Evolutionary conservation across 805 yeast species (phyloP), one percentile per base, ranked within the genome.

Genomic region (Suhomyces emberorum): DNA sequence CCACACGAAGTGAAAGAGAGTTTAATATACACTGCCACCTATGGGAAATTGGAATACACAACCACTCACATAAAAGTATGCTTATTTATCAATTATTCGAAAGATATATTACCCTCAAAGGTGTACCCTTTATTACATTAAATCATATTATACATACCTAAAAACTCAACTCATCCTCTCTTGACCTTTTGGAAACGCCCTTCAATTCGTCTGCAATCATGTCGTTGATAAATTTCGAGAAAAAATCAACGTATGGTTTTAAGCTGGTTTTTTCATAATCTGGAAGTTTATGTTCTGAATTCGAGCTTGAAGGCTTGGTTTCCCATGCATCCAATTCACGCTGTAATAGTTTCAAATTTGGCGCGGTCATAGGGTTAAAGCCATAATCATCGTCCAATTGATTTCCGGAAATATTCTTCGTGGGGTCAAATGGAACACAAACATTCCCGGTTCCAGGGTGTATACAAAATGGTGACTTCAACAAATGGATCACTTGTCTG

Each of bases 381-480:
- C 78, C 78, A 40, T 66, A 68, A 1, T 41, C 58, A 38, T 65
- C 72, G 41, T 67, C 70, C 2, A 57, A 62, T 16, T 37, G 31
- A 34, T 62, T 55, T 14, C 49, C 53, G 6, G 61, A 53, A 23
- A 68, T 46, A 43, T 65, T 67, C 26, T 63, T 54, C 3, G 44
- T 38, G 1, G 81, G 79, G 48, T 77, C 79, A 44, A 77, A 83
- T 0, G 98, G 96, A 6, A 93, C 96, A 76, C 98, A 93, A 3
- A 93, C 85, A 51, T 86, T 83, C 6, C 96, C 96, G 0, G 98
- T 93, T 2, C 88, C 81, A 2, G 98, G 98, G 59, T 93, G 98
- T 28, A 93, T 81, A 66, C 98, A 91, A 58, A 93, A 93, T 12
- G 98, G 98, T 1, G 97, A 85, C 57, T 93, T 93, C 50, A 93